Percentiles rank a stretch among this genome's conserved stretches.
phyloP scores from a whole-genome alignment of 140 eudicot genomes.

The Stevia rebaudiana region DNA sequence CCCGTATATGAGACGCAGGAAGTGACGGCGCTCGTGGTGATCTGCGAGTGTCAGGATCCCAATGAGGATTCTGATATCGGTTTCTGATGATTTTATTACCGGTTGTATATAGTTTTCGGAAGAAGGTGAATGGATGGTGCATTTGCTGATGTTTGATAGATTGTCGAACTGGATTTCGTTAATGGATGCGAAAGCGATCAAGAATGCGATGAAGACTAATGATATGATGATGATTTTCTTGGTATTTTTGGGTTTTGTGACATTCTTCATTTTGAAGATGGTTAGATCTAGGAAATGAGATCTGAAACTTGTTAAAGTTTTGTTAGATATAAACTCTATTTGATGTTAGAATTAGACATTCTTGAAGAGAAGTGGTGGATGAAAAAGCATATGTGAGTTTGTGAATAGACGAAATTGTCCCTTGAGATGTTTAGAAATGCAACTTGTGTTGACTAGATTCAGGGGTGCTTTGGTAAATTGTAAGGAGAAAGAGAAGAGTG shows the following conservation, averaged over 20 bases:
- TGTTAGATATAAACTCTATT: slow-evolving; percentile 36
- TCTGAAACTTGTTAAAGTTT: slow-evolving; percentile 3
- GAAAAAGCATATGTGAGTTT: slow-evolving; percentile 2
- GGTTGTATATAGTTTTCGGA: not conserved
- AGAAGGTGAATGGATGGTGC: slow-evolving; percentile 35
- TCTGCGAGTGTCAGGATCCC: slow-evolving; percentile 74
- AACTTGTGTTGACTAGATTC: slow-evolving; percentile 5
- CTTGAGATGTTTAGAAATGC: not conserved
- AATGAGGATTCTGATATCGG: slow-evolving; percentile 61
- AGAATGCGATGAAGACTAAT: slow-evolving; percentile 45
- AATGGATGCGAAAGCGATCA: slow-evolving; percentile 52
- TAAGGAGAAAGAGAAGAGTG: not conserved
- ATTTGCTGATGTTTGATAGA: slow-evolving; percentile 38
- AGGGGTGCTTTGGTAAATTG: slow-evolving; percentile 29
- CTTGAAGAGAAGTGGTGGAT: slow-evolving; percentile 39
- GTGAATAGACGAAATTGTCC: slow-evolving; percentile 20
- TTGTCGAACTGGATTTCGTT: slow-evolving; percentile 50
- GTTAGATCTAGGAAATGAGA: not conserved
- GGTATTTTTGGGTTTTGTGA: slow-evolving; percentile 20
- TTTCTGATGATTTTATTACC: slow-evolving; percentile 26
- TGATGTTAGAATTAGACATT: slow-evolving; percentile 22
- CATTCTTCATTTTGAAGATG: slow-evolving; percentile 32
- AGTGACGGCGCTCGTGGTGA: slow-evolving; percentile 70
- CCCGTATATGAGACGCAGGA: slow-evolving; percentile 77
- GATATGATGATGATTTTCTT: slow-evolving; percentile 41